Percentiles rank a stretch among this genome's conserved stretches.
Evolutionary conservation across 257 asterid genomes (phyloP).

Genomic region (Handroanthus guayacan): DNA sequence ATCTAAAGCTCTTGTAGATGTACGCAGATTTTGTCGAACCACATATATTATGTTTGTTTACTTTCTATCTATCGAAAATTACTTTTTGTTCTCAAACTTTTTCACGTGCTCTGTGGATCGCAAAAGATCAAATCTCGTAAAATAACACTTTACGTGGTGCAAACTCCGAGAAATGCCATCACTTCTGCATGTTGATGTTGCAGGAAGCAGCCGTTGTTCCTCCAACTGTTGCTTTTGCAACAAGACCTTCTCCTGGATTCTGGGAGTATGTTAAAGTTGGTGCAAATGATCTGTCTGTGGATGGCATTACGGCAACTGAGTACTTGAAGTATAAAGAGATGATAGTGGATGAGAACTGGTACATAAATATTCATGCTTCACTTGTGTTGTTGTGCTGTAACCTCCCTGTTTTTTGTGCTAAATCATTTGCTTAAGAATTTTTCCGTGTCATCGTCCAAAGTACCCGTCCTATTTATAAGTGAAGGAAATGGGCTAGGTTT

Average conservation of each 20-base stretch:
- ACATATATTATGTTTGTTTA: neutral
- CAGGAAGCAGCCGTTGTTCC: constrained; percentile 97
- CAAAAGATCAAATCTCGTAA: too few species aligned
- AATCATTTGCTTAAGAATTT: neutral
- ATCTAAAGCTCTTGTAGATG: too few species aligned
- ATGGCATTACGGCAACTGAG: constrained; percentile 72
- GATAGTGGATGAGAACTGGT: constrained; percentile 78
- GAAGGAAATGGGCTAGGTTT: too few species aligned
- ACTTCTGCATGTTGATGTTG: neutral
- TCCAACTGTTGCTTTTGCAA: constrained; percentile 80
- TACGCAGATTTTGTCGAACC: too few species aligned
- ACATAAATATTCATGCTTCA: neutral
- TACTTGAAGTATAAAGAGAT: constrained; percentile 88
- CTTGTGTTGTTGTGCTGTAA: too few species aligned
- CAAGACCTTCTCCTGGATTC: constrained; percentile 86
- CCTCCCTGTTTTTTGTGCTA: neutral
- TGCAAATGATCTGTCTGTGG: constrained; percentile 83
- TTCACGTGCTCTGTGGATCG: too few species aligned
- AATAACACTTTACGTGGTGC: too few species aligned
- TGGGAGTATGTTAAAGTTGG: constrained; percentile 92
- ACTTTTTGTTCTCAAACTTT: too few species aligned
- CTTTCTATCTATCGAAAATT: too few species aligned
- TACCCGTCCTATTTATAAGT: too few species aligned
- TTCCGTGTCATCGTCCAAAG: too few species aligned
- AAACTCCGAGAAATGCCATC: too few species aligned